A percentile compares a stretch with the other conserved stretches of the same genome.
These are phyloP conservation scores for Ormosia semicastrata DNA, from an alignment of 306 rosid species.

Conservation along the genomic window DNA sequence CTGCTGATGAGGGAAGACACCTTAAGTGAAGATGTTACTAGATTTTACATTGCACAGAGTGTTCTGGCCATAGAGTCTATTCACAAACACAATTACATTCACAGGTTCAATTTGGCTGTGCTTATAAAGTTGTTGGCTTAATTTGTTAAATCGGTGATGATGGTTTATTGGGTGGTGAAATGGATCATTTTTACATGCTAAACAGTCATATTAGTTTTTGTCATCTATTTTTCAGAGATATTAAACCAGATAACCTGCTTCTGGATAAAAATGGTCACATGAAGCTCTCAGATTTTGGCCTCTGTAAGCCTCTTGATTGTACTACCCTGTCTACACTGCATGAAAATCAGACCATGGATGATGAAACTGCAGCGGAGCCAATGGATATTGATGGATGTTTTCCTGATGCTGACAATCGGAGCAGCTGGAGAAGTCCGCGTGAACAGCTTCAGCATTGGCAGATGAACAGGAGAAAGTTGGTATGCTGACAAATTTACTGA, in stretches of 20 bases:
- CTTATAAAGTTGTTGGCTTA: slow-evolving; percentile 14
- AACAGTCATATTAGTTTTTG: slow-evolving; percentile 24
- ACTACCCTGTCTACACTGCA: slow-evolving; percentile 83
- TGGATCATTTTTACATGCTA: slow-evolving; percentile 13
- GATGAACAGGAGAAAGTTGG: slow-evolving; percentile 98
- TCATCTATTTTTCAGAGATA: slow-evolving; percentile 67
- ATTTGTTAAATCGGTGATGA: slow-evolving; percentile 12
- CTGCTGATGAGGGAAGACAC: slow-evolving; percentile 96
- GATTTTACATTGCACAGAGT: slow-evolving; percentile 96
- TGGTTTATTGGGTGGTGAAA: slow-evolving; percentile 8
- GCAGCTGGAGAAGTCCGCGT: slow-evolving; percentile 86
- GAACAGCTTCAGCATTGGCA: slow-evolving; percentile 99
- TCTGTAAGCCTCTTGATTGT: slow-evolving; percentile 97
- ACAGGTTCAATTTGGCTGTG: slow-evolving; percentile 58
- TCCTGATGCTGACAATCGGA: slow-evolving; percentile 67
- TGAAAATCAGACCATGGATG: slow-evolving; percentile 82
- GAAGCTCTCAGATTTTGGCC: slow-evolving; percentile 99
- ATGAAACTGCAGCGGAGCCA: slow-evolving; percentile 76
- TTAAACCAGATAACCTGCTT: slow-evolving; percentile 96
- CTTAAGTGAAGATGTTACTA: slow-evolving; percentile 77
- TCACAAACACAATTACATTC: slow-evolving; percentile 93
- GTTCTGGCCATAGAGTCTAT: slow-evolving; percentile 96
- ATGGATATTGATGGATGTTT: slow-evolving; percentile 68
- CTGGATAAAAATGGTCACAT: slow-evolving; percentile 92
- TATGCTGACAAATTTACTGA: slow-evolving; percentile 41